Evolutionary conservation across 2,329 filamentous ascomycete genomes (phyloP).

Genomic region (Dothidotthia symphoricarpi): DNA sequence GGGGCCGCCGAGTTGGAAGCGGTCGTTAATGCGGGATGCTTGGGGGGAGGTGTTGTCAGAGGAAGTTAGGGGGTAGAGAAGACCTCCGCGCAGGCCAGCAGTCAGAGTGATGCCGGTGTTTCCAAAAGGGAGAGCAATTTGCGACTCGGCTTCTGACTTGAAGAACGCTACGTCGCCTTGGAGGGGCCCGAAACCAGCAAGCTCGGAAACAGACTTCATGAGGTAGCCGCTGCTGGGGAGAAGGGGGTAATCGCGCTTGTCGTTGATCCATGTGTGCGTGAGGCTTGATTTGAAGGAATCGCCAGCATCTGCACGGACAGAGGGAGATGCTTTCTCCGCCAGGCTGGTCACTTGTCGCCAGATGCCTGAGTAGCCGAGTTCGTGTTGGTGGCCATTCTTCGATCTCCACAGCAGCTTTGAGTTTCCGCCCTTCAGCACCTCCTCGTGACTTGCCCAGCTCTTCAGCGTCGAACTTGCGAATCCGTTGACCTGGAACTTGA

Average conservation of each 20-base stretch:
- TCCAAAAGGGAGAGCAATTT: constrained; percentile 71
- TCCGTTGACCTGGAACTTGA: constrained; percentile 74
- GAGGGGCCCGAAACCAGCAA: constrained; percentile 83
- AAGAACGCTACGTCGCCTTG: constrained; percentile 90
- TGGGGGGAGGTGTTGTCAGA: constrained; percentile 56
- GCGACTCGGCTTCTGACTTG: constrained; percentile 84
- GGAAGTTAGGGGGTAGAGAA: constrained; percentile 77
- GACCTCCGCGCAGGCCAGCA: constrained; percentile 73
- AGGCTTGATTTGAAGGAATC: constrained; percentile 88
- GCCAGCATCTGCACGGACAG: constrained; percentile 79
- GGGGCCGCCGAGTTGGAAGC: constrained; percentile 90
- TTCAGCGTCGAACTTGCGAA: constrained; percentile 84
- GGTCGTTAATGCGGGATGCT: constrained; percentile 83
- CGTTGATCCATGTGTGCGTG: constrained; percentile 75
- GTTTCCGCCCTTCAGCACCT: constrained; percentile 75
- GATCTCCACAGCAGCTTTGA: constrained; percentile 74
- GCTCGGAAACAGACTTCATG: constrained; percentile 71
- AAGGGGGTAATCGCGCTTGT: constrained; percentile 79
- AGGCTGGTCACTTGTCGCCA: constrained; percentile 90
- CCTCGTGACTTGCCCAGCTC: constrained; percentile 90
- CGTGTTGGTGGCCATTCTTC: constrained; percentile 64
- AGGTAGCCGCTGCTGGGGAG: constrained; percentile 81
- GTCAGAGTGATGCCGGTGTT: constrained; percentile 79
- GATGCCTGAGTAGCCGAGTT: constrained; percentile 73
- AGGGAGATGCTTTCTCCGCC: constrained; percentile 71